phyloP scores from a whole-genome alignment of 2,329 filamentous ascomycete genomes.

The Stromatinia cepivora region DNA sequence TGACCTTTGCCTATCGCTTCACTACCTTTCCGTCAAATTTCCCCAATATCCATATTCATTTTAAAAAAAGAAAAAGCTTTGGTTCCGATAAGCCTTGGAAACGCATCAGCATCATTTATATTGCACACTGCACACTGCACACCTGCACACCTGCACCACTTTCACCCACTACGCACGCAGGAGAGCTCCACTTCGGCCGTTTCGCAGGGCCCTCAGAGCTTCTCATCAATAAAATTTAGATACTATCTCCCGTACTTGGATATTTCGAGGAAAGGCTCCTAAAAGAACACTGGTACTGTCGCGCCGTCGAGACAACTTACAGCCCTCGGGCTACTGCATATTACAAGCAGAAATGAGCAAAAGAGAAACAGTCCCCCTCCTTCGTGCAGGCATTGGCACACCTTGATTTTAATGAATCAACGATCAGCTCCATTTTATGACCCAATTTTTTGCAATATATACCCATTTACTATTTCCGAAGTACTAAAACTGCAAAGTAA shows the following conservation, averaged over 20 bases:
- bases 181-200: conserved; percentile 20
- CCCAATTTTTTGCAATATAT: conserved; percentile 27
- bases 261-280: background rate
- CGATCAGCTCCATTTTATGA: conserved; percentile 28
- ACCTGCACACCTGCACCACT: background rate
- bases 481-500: conserved; percentile 26
- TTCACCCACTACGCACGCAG: conserved; percentile 11
- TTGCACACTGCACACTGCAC: background rate
- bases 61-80: background rate
- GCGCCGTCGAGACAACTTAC: conserved; percentile 18
- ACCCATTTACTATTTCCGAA: conserved; percentile 26
- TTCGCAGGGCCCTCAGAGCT: conserved; percentile 13
- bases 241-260: conserved; percentile 8
- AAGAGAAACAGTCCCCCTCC: conserved; percentile 37
- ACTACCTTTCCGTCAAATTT: conserved; percentile 5
- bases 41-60: conserved; percentile 7
- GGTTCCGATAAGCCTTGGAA: conserved; percentile 22
- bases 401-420: conserved; percentile 32
- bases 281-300: background rate
- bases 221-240: conserved; percentile 6
- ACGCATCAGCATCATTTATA: conserved; percentile 19
- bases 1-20: conserved; percentile 19
- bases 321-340: conserved; percentile 23
- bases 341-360: conserved; percentile 40
- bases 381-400: conserved; percentile 43